Base-by-base conservation (phyloP, 495 filamentous ascomycete species). In the Trichoderma parareesei region DNA sequence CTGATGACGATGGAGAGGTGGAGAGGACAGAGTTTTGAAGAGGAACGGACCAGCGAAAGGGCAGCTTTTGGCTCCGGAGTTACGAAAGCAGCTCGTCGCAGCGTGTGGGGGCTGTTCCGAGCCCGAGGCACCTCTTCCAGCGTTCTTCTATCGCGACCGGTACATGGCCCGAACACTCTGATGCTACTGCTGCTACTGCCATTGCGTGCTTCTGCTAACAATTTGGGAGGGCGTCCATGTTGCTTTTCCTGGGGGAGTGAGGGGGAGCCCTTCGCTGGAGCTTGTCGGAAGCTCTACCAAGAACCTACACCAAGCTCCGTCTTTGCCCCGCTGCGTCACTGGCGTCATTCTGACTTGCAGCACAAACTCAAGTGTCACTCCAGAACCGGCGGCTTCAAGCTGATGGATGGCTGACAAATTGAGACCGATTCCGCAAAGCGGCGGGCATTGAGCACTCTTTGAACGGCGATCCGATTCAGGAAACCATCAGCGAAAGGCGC, bases 301-400 rank as follows among this genome's bases (percentile, higher is more conserved):
- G 27, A 27, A 27, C 27, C 27, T 27, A 27, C 27, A 27, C 27
- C 27, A 27, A 27, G 53, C 53, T 57, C 53, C 53, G 37, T 57
- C 27, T 57, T 37, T 57, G 53, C 53, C 53, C 53, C 53, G 53
- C 53, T 18, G 53, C 53, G 53, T 57, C 53, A 57, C 37, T 57
- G 53, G 16, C 53, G 53, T 57, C 53, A 57, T 57, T 10, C 53
- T 57, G 53, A 57, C 53, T 57, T 57, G 53, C 53, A 37, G 53
- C 27, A 35, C 53, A 27, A 33, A 16, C 48, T 46, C 43, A 16
- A 55, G 18, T 57, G 53, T 57, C 53, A 38, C 53, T 57, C 53
- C 9, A 37, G 13, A 13, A 10, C 53, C 53, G 10, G 53, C 53
- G 14, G 6, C 53, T 18, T 5, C 44, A 14, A 41, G 44, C 44